Evolutionary conservation across 192 early-diverging fungal genomes (phyloP).

Genomic region (Podila verticillata): DNA sequence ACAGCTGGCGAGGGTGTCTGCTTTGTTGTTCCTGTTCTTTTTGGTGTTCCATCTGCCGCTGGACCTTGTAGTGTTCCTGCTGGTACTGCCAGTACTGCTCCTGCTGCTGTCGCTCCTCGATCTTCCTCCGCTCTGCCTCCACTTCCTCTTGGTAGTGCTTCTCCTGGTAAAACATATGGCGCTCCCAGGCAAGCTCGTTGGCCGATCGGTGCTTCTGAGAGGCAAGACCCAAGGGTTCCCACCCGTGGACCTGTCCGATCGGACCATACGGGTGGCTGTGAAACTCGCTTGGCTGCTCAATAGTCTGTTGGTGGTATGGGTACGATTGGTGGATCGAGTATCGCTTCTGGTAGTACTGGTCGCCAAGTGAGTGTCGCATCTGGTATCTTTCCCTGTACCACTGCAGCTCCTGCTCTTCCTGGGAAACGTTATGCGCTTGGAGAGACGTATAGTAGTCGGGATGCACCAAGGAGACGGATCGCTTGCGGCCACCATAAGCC

Average conservation of each 20-base stretch:
- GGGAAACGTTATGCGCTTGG: too few relatives aligned
- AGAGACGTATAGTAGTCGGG: too few relatives aligned
- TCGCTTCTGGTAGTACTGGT: neutral
- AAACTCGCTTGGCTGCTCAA: neutral
- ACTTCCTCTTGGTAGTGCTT: slow-evolving; percentile 26
- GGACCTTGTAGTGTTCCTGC: neutral
- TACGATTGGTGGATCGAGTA: neutral
- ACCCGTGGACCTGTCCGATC: neutral
- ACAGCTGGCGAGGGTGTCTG: neutral
- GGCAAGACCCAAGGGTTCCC: neutral
- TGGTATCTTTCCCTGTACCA: neutral
- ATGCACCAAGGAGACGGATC: slow-evolving; percentile 18
- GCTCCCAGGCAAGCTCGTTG: slow-evolving; percentile 41
- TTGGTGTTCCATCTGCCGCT: neutral
- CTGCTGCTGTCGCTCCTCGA: neutral
- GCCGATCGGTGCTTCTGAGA: slow-evolving; percentile 1
- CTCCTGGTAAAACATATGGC: slow-evolving; percentile 36
- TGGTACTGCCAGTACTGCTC: neutral
- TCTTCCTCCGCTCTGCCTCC: neutral
- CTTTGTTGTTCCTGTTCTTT: neutral
- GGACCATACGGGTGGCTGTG: neutral
- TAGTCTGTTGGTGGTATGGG: neutral
- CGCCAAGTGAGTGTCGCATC: neutral
- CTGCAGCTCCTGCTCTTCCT: neutral
- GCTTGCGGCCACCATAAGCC: slow-evolving; percentile 1